phyloP scores from a whole-genome alignment of 2,329 filamentous ascomycete genomes.

The Colletotrichum tropicale region DNA sequence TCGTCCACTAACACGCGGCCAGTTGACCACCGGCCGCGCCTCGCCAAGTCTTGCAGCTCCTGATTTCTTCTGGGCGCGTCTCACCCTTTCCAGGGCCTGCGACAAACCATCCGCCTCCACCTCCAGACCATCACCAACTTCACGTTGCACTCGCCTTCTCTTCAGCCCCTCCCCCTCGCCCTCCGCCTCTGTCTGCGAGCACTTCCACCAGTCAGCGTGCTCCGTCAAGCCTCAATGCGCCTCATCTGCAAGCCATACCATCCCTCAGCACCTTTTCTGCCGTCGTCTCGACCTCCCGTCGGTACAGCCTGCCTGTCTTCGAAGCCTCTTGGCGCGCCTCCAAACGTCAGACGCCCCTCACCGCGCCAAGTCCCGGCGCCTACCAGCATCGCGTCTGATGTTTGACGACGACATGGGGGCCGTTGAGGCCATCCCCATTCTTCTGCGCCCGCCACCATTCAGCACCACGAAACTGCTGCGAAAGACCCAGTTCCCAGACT shows the following conservation, averaged over 20 bases:
- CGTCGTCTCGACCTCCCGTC: neutral
- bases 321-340: conserved; percentile 6
- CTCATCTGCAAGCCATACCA: neutral
- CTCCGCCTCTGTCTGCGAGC: neutral
- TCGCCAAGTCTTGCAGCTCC: conserved; percentile 18
- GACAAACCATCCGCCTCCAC: neutral
- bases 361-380: conserved; percentile 6
- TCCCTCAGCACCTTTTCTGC: neutral
- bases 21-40: neutral
- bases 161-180: neutral
- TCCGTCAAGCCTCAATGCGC: neutral
- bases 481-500: neutral
- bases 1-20: neutral
- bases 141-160: neutral
- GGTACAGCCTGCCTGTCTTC: conserved; percentile 1
- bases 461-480: neutral
- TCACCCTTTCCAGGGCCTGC: conserved; percentile 10
- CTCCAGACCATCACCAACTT: neutral
- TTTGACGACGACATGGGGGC: neutral
- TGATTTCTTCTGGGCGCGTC: conserved; percentile 11
- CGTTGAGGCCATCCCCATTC: neutral
- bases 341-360: neutral
- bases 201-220: neutral
- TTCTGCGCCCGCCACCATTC: neutral
- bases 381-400: neutral